A percentile compares a stretch with the other conserved stretches of the same genome.
Conservation (phyloP, 768 basidiomycete genomes). For the Megacollybia marginata region DNA sequence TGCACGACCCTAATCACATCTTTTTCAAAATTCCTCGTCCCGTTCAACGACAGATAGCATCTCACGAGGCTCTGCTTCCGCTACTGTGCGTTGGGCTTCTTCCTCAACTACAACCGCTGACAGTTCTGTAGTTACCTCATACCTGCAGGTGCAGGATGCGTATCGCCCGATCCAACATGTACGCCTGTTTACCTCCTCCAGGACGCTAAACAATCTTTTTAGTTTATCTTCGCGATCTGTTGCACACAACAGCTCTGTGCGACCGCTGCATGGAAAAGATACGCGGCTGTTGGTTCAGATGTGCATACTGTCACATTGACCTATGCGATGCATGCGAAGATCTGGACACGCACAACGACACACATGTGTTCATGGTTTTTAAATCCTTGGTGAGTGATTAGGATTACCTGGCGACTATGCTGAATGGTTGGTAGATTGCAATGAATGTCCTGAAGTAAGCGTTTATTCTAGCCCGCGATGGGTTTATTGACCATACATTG, state of each 20-base stretch:
- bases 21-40: conserved; percentile 86
- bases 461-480: not conserved
- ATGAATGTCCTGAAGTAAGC: conserved; percentile 67
- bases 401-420: not conserved
- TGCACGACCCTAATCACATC: conserved; percentile 80
- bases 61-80: conserved; percentile 58
- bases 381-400: conserved; percentile 59
- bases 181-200: conserved; percentile 5
- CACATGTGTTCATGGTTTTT: conserved; percentile 82
- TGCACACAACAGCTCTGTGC: conserved; percentile 67
- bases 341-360: conserved; percentile 74
- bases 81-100: conserved; percentile 39
- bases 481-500: too few relatives aligned
- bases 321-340: conserved; percentile 81
- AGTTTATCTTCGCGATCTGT: conserved; percentile 59
- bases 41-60: conserved; percentile 54
- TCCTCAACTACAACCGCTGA: conserved; percentile 6
- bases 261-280: conserved; percentile 83
- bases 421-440: conserved; percentile 43
- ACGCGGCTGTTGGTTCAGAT: conserved; percentile 85
- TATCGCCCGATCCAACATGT: conserved; percentile 50
- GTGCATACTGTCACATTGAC: conserved; percentile 82
- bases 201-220: conserved; percentile 1
- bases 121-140: conserved; percentile 45
- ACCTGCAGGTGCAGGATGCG: conserved; percentile 49